Base-by-base conservation (phyloP, 2,329 filamentous ascomycete genomes). In the Exutisphaerella laricina region DNA sequence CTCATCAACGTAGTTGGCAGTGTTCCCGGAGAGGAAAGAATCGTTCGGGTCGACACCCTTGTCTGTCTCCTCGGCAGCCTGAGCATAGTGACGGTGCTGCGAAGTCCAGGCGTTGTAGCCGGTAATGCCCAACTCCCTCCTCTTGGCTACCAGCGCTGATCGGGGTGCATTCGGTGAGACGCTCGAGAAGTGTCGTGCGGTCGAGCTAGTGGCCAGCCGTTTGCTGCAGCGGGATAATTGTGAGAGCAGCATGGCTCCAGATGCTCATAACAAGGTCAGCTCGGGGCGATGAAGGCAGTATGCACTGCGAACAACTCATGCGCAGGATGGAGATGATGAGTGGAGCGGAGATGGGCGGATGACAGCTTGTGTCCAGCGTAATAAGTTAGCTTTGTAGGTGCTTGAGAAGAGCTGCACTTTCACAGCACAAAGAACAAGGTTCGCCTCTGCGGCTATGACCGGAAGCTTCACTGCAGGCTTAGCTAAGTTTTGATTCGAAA, bases 1-100 rank as follows among this genome's bases (percentile, higher is more conserved):
- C 75, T 96, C 92, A 69, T 98, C 92, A 66, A 98, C 88, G 73
- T 98, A 98, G 74, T 94, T 96, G 70, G 92, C 92, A 48, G 90
- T 92, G 74, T 87, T 97, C 56, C 92, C 92, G 52, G 88, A 87
- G 49, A 98, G 79, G 77, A 98, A 98, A 71, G 83, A 94, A 70
- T 98, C 92, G 68, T 85, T 95, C 54, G 89, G 80, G 65, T 95
- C 88, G 61, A 82, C 79, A 57, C 79, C 78, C 63, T 75, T 74
- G 61, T 70, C 69, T 39, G 71, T 75, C 30, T 78, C 75, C 63
- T 79, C 75, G 4, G 74, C 73, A 45, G 77, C 67, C 50, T 74
- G 65, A 41, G 79, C 79, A 74, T 83, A 82, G 47, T 62, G 62
- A 53, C 78, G 72, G 53, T 66, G 69, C 58, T 72, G 70, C 39